Evolutionary conservation across 2,329 filamentous ascomycete species (phyloP).

Genomic region (Aureobasidium sp.): DNA sequence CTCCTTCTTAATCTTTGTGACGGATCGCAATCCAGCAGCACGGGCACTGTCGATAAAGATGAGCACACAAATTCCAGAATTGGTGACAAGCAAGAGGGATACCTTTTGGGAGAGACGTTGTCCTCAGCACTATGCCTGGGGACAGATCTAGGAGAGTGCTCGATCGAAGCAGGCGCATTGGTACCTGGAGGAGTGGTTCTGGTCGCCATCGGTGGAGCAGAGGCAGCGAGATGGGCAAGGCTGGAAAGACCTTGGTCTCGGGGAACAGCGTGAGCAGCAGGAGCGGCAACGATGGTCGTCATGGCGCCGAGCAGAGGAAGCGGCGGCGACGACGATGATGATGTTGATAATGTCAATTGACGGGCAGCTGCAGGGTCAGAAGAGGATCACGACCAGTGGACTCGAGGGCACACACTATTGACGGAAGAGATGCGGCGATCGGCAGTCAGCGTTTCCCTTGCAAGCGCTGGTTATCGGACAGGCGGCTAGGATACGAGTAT

Average conservation of each 20-base stretch:
- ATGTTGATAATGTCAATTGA: neutral
- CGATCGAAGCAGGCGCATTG: slow-evolving; percentile 28
- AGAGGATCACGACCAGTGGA: slow-evolving; percentile 10
- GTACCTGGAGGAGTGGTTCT: slow-evolving; percentile 32
- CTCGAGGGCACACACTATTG: slow-evolving; percentile 16
- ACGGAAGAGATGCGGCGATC: slow-evolving; percentile 17
- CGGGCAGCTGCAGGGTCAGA: slow-evolving; percentile 13
- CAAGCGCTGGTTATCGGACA: slow-evolving; percentile 12
- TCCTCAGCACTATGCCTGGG: slow-evolving; percentile 30
- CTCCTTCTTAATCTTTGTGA: slow-evolving; percentile 97
- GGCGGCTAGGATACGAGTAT: slow-evolving; percentile 5
- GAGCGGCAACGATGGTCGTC: slow-evolving; percentile 41
- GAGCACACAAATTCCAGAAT: slow-evolving; percentile 19
- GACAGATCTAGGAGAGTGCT: slow-evolving; percentile 23
- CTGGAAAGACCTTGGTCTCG: slow-evolving; percentile 22
- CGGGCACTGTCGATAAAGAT: slow-evolving; percentile 20
- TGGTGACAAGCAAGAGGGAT: slow-evolving; percentile 16
- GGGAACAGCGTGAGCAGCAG: slow-evolving; percentile 27
- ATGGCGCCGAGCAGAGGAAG: slow-evolving; percentile 26
- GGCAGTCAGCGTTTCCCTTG: slow-evolving; percentile 12
- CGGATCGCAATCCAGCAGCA: slow-evolving; percentile 32
- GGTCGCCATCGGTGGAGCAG: slow-evolving; percentile 26
- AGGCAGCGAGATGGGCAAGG: slow-evolving; percentile 22
- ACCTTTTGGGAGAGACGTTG: slow-evolving; percentile 49
- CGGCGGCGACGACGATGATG: neutral